phyloP scores from a whole-genome alignment of 306 rosid species.

The Prunus mira region DNA sequence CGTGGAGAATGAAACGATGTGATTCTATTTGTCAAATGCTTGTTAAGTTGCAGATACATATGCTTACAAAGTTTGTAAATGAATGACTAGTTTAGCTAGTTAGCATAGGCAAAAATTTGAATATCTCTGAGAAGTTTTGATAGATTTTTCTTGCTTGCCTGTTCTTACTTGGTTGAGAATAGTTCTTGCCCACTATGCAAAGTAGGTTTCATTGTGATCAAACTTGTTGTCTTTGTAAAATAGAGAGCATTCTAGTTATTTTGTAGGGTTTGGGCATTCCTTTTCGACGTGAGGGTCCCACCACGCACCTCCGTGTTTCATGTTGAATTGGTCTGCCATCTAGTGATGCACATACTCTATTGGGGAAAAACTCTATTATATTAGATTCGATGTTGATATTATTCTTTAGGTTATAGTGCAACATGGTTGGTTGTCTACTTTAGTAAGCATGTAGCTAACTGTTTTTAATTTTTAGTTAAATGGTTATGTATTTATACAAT shows the following conservation, averaged over 20 bases:
- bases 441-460: no score
- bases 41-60: not conserved
- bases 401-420: no score
- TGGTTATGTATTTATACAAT: no score
- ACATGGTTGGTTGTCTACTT: no score
- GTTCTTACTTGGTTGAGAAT: slow-evolving; percentile 8
- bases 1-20: not conserved
- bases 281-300: slow-evolving; percentile 9
- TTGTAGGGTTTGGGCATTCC: slow-evolving; percentile 18
- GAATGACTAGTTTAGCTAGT: not conserved
- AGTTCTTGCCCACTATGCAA: slow-evolving; percentile 27
- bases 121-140: not conserved
- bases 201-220: slow-evolving; percentile 32
- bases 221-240: slow-evolving; percentile 27
- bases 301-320: slow-evolving; percentile 1
- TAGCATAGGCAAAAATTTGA: slow-evolving; percentile 11
- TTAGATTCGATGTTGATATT: no score
- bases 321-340: no score
- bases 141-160: slow-evolving; percentile 12
- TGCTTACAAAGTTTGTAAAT: not conserved
- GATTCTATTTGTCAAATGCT: not conserved
- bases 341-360: no score
- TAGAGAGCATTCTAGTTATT: slow-evolving; percentile 8
- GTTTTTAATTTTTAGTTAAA: no score
- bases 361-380: no score